Conservation (phyloP, 306 rosid species). For the Cicer arietinum region DNA sequence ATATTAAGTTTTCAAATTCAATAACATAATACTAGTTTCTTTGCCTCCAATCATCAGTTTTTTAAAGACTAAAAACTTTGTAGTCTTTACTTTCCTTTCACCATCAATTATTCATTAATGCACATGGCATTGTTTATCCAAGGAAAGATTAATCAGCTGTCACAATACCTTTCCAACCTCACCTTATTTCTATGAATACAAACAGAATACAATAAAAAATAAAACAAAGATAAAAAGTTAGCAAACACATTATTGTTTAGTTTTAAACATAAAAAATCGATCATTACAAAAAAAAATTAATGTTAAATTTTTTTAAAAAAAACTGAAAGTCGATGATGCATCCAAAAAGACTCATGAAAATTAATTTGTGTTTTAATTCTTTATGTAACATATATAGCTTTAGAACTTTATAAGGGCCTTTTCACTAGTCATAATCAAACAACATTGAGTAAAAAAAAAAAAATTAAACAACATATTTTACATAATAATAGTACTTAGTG, state of each 20-base stretch:
- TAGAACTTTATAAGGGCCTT: not conserved
- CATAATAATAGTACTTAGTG: not conserved
- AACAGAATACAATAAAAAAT: not conserved
- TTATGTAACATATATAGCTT: not conserved
- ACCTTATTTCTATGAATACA: conserved; percentile 22
- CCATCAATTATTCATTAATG: conserved; percentile 26
- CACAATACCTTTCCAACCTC: conserved; percentile 51
- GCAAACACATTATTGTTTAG: conserved; percentile 3
- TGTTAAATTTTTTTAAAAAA: not conserved
- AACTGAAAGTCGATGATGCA: not conserved
- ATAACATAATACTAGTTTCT: conserved; percentile 14
- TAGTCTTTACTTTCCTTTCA: conserved; percentile 35
- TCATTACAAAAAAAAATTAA: not conserved
- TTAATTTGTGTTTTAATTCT: not conserved
- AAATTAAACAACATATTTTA: not conserved
- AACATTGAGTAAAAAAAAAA: no score
- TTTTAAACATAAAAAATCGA: conserved; percentile 1
- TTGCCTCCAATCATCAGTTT: conserved; percentile 26
- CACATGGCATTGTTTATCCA: conserved; percentile 40
- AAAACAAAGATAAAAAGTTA: not conserved
- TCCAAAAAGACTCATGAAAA: not conserved
- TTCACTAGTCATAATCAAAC: conserved; percentile 14
- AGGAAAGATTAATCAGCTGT: conserved; percentile 42
- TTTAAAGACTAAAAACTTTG: no score
- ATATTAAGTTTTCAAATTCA: conserved; percentile 14